These are phyloP conservation scores for Podila epicladia DNA, from an alignment of 192 early-diverging fungal species.

Conservation along the genomic window DNA sequence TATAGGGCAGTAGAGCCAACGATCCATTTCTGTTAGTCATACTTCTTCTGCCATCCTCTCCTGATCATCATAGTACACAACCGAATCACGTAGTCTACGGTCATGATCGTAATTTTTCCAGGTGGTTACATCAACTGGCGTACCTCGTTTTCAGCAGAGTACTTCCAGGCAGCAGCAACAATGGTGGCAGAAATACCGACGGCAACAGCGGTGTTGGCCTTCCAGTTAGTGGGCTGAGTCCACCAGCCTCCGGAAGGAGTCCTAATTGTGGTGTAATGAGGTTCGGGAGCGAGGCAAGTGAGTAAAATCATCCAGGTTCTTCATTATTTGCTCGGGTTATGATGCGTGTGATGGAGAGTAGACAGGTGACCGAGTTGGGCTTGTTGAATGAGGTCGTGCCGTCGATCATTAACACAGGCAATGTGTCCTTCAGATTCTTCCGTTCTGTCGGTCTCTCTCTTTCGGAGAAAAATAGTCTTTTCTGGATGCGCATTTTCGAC, in stretches of 20 bases:
- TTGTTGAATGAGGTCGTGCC: no score
- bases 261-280: constrained; percentile 7
- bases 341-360: no score
- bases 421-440: neutral
- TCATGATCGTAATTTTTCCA: neutral
- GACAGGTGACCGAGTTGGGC: no score
- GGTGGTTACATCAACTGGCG: neutral
- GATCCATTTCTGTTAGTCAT: neutral
- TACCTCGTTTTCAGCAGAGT: constrained; percentile 64
- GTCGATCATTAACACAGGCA: no score
- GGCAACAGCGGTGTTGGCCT: constrained; percentile 53
- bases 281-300: neutral
- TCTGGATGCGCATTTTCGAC: no score
- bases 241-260: constrained; percentile 70
- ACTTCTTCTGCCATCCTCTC: no score
- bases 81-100: neutral
- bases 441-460: no score
- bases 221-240: constrained; percentile 68
- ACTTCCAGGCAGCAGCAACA: constrained; percentile 63
- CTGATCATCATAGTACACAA: neutral
- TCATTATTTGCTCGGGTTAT: no score
- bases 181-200: constrained; percentile 49
- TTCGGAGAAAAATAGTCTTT: no score
- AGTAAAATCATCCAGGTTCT: neutral
- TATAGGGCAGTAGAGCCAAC: neutral